A percentile compares a stretch with the other conserved stretches of the same genome.
Evolutionary conservation across 148 eudicot genomes (phyloP).

Genomic region (Vaccinium macrocarpon): DNA sequence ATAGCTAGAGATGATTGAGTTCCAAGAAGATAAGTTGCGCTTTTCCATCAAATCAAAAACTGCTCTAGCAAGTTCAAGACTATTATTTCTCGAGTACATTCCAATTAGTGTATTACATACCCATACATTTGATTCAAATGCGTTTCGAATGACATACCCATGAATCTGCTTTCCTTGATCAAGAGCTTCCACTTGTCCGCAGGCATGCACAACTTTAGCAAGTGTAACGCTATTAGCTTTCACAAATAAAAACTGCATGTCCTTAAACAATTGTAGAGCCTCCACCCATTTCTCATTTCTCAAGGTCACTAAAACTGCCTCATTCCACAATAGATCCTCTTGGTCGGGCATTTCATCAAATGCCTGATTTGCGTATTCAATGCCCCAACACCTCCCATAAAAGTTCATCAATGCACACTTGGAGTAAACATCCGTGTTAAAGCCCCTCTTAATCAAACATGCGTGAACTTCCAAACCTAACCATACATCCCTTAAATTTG

Average conservation of each 20-base stretch:
- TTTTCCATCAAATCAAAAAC: constrained; percentile 48
- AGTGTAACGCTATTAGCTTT: constrained; percentile 43
- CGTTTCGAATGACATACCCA: constrained; percentile 43
- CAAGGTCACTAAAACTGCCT: constrained; percentile 39
- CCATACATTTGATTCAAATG: constrained; percentile 31
- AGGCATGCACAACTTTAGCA: constrained; percentile 61
- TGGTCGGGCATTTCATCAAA: constrained; percentile 39
- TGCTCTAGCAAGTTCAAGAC: constrained; percentile 39
- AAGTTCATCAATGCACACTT: constrained; percentile 59
- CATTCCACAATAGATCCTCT: constrained; percentile 45
- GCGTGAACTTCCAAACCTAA: constrained; percentile 56
- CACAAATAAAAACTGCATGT: constrained; percentile 46
- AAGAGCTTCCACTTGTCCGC: constrained; percentile 41
- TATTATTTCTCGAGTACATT: constrained; percentile 40
- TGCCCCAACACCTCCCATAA: constrained; percentile 58
- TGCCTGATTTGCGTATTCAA: constrained; percentile 36
- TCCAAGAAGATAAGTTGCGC: constrained; percentile 58
- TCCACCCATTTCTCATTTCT: constrained; percentile 31
- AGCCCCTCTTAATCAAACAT: constrained; percentile 52
- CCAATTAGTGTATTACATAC: constrained; percentile 55
- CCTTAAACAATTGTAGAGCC: constrained; percentile 37
- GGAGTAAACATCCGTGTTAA: constrained; percentile 46
- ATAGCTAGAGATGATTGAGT: constrained; percentile 56
- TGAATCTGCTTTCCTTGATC: constrained; percentile 57
- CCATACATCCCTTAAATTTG: constrained; percentile 39